Evolutionary conservation across 768 basidiomycete genomes (phyloP), one percentile per base, ranked within the genome.

Genomic region (Mycena haematopus): DNA sequence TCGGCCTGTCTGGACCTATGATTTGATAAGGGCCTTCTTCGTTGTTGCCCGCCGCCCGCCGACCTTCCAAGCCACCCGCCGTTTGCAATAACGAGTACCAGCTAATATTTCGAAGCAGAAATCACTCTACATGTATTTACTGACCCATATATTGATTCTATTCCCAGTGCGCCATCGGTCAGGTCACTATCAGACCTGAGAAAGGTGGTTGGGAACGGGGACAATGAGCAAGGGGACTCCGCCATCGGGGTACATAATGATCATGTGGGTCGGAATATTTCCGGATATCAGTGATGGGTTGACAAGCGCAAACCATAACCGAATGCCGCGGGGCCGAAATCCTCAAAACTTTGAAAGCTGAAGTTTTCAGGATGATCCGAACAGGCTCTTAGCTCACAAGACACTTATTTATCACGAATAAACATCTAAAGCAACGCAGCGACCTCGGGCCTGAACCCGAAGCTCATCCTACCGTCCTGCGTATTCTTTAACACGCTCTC

Each of bases 401-500:
- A n/a, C n/a, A n/a, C n/a, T n/a, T n/a, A n/a, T n/a, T n/a, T n/a
- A n/a, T n/a, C n/a, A n/a, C n/a, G n/a, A n/a, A n/a, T n/a, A n/a
- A 17, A 49, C 47, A 49, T 15, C 42, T 38, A 56, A n/a, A 56
- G n/a, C 15, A 35, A 33, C 45, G 21, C 22, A 10, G 45, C 45
- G 11, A 38, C 35, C 44, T 56, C 56, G 31, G 33, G 21, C 17
- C 42, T 47, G 31, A 15, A 49, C 27, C 47, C 22, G 47, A 24
- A 17, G 27, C 24, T 40, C 52, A 56, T 42, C 38, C 45, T 65
- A 2, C 47, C 38, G 6, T 65, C 63, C 54, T 27, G 55, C 2
- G 29, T 17, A 21, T 65, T 57, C 54, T 65, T 65, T 42, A 65
- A 6, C 31, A 56, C 38, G 15, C 42, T 21, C 14, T 6, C 24